Evolutionary conservation across 768 basidiomycete genomes (phyloP), one percentile per base, ranked within the genome.

Genomic region (Suillus brevipes): DNA sequence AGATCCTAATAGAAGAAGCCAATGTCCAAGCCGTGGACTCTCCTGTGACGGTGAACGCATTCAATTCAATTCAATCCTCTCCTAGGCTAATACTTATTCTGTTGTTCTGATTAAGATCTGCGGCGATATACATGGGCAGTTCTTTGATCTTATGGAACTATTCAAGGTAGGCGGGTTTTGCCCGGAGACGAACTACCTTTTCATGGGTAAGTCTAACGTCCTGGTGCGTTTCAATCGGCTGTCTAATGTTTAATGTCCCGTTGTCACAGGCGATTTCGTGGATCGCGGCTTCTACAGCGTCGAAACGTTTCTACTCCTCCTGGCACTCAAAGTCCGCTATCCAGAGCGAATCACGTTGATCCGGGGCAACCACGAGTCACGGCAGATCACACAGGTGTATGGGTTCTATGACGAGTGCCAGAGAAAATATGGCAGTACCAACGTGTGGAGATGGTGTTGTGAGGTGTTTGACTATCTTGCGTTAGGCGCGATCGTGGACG

Each of bases 401-500:
- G 92, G 93, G 23, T 94, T 94, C 73, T 94, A 93, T 77, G 97
- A 99, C 78, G 97, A 99, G 74, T 99, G 97, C 76, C 92, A 95
- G 77, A 81, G 96, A 42, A 99, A 99, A 77, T 99, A 97, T 72
- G 96, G 96, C 4, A 88, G 86, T 71, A 89, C 87, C 65, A 95
- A 95, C 76, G 97, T 99, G 63, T 98, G 97, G 96, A 80, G 97
- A 68, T 97, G 95, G 88, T 98, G 96, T 77, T 98, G 95, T 75
- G 96, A 99, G 73, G 95, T 99, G 10, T 99, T 99, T 70, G 97
- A 99, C 76, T 98, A 97, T 77, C 87, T 99, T 56, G 92, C 94
- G 36, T 81, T 99, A 47, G 95, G 91, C 14, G 97, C 97, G 20
- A 89, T 99, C 69, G 95, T 99, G n/a, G 97, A 99, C 75, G 97